Base-by-base conservation (phyloP, 192 early-diverging fungal species). In the Coemansia sp. region DNA sequence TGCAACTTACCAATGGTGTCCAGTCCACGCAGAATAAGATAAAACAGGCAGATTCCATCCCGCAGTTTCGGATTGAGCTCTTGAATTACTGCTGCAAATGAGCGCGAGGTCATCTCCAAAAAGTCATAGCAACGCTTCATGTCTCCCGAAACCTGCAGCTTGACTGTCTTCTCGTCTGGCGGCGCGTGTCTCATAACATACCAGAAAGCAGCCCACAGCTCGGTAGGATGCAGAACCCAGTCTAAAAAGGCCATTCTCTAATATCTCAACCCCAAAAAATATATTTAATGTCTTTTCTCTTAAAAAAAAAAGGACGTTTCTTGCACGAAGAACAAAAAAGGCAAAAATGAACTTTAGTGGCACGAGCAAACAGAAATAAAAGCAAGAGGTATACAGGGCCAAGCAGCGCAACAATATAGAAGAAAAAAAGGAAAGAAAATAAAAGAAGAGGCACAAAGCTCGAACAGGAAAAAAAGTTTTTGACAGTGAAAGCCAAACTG, bases 11-110 rank as follows among this genome's bases (percentile, higher is more conserved):
- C 97, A 64, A 99, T 88, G 2, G 98, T 99, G 78, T 99, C 98
- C 55, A 99, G 87, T 14, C 93, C 98, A 38, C 98, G 91, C 66
- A 99, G 87, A 38, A 96, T 86, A 59, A 99, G 86, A 79, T 99
- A 99, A 81, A 99, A 98, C 61, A 99, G 69, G 76, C 97, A 98
- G 53, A 98, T 87, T 75, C 79, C 88, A 68, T 94, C 92, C 67
- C 91, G 90, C 22, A 94, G 84, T 41, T 86, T 89, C 32, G 90
- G 89, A 75, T 93, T 85, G 56, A 95, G 80, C 65, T 91, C 90
- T 78, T 93, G 91, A 84, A 98, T 99, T 61, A 99, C 97, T 35
- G 93, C 89, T 22, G 95, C 90, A 81, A 98, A 99, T 65, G 95
- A 96, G 54, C 98, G 93, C 56, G 96, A 98, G 37, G 96, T 98